Conservation (phyloP, 768 basidiomycete genomes). For the Lactarius pseudohatsudake region DNA sequence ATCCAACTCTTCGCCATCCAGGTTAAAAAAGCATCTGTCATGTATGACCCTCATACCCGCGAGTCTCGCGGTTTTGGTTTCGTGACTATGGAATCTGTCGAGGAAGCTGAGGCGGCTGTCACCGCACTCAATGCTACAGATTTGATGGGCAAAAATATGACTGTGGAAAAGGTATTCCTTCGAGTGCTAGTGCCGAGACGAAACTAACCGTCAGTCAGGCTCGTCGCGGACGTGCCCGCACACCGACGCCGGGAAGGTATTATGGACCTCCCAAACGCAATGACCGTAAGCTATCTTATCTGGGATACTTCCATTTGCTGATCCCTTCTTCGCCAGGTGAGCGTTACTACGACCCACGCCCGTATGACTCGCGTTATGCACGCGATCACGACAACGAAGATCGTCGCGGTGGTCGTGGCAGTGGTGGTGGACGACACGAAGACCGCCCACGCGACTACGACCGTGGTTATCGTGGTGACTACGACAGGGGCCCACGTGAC, state of each 20-base stretch:
- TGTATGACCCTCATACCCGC: constrained; percentile 65
- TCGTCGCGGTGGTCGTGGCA: constrained; percentile 41
- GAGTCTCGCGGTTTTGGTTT: constrained; percentile 86
- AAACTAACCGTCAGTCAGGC: constrained; percentile 48
- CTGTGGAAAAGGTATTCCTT: constrained; percentile 76
- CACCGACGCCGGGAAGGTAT: constrained; percentile 94
- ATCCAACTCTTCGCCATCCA: constrained; percentile 33
- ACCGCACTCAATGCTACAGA: constrained; percentile 81
- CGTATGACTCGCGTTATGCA: constrained; percentile 85
- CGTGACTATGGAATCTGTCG: constrained; percentile 78
- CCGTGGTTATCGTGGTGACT: constrained; percentile 34
- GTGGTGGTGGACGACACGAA: constrained; percentile 37
- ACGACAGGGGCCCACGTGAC: constrained; percentile 28
- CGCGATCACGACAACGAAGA: constrained; percentile 57
- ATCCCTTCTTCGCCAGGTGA: constrained; percentile 50
- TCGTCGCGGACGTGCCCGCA: constrained; percentile 84
- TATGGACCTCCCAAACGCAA: constrained; percentile 87
- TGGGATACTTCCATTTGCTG: constrained; percentile 1
- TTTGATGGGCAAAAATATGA: constrained; percentile 82
- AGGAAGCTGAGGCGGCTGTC: constrained; percentile 92
- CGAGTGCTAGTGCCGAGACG: no score
- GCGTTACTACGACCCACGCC: constrained; percentile 88
- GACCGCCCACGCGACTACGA: constrained; percentile 39
- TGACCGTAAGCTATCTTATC: constrained; percentile 45
- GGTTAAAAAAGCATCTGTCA: constrained; percentile 63